Evolutionary conservation across 225 moss, liverwort and hornwort genomes (phyloP), one percentile per base, ranked within the genome.

Genomic region (Physcomitrellopsis africana): DNA sequence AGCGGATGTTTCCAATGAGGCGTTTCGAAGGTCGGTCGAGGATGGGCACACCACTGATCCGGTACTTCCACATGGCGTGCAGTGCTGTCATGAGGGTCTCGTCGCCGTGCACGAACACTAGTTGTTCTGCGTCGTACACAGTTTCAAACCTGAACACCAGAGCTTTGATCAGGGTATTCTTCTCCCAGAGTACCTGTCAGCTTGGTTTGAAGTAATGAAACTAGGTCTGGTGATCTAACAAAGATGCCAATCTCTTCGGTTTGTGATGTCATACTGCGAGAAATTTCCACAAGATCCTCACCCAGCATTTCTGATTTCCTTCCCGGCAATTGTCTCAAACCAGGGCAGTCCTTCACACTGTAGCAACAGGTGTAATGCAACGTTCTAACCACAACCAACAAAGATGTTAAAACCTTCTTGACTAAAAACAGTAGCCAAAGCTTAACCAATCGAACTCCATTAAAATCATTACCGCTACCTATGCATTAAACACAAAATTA

Each of bases 51-150:
- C 90, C 88, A 69, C 90, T 88, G 26, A 92, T 81, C 70, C 88
- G 86, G 59, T 86, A 49, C 69, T 86, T 92, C 84, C 86, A 90
- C 90, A 92, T 90, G n/a, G 86, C 71, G 46, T 60, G 86, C 60
- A 92, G 76, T 5, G 92, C 88, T 68, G 68, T 42, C 75, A 83
- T 79, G 3, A 92, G 80, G 48, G 51, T 57, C 41, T 90, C 86
- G 64, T 92, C 85, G 10, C 83, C 81, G 8, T 77, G 72, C 16
- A 85, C 83, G 48, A 63, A 58, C 60, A 90, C 84, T 81, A 88
- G 60, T 55, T 81, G 73, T 44, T 81, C 90, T 14, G 79, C 85
- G 63, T 81, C 76, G 2, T 73, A 76, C 42, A 79, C 81, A 14
- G 59, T 32, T 72, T 87, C 78, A 13, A 90, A 90, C 51, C 89